These are phyloP conservation scores for Yarrowia porcina DNA, from an alignment of 805 yeast genomes.

Conservation along the genomic window DNA sequence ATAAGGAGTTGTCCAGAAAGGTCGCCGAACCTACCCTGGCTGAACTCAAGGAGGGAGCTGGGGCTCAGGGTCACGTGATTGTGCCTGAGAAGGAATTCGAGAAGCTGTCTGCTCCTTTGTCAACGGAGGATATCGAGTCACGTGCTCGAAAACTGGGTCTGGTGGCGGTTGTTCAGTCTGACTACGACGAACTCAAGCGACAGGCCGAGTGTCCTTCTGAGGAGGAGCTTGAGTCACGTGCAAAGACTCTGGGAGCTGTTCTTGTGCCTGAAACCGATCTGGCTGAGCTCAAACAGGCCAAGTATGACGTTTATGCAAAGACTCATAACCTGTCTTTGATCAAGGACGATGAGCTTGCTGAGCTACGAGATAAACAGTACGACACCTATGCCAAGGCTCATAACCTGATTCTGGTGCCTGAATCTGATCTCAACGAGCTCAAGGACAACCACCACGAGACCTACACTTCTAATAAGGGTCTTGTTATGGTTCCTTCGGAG, in stretches of 20 bases:
- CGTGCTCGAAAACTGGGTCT: slow-evolving; percentile 28
- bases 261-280: slow-evolving; percentile 28
- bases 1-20: not conserved
- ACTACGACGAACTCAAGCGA: slow-evolving; percentile 30
- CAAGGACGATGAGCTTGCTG: not conserved
- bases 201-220: slow-evolving; percentile 30
- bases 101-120: slow-evolving; percentile 33
- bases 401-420: slow-evolving; percentile 23
- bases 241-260: slow-evolving; percentile 14
- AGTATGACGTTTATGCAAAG: not conserved
- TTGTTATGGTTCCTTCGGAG: slow-evolving; percentile 28
- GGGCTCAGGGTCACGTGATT: slow-evolving; percentile 39
- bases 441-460: slow-evolving; percentile 21
- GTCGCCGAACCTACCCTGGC: slow-evolving; percentile 32
- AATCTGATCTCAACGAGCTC: slow-evolving; percentile 30
- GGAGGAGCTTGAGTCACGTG: slow-evolving; percentile 28
- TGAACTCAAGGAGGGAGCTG: slow-evolving; percentile 37
- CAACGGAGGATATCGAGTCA: slow-evolving; percentile 28
- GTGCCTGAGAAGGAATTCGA: slow-evolving; percentile 39
- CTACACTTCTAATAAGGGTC: slow-evolving; percentile 28
- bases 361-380: not conserved
- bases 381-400: not conserved
- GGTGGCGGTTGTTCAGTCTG: slow-evolving; percentile 30
- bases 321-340: not conserved
- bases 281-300: not conserved